These are phyloP conservation scores for Nitzschia sp. DNA, from an alignment of 108 stramenopile species.

Conservation along the genomic window DNA sequence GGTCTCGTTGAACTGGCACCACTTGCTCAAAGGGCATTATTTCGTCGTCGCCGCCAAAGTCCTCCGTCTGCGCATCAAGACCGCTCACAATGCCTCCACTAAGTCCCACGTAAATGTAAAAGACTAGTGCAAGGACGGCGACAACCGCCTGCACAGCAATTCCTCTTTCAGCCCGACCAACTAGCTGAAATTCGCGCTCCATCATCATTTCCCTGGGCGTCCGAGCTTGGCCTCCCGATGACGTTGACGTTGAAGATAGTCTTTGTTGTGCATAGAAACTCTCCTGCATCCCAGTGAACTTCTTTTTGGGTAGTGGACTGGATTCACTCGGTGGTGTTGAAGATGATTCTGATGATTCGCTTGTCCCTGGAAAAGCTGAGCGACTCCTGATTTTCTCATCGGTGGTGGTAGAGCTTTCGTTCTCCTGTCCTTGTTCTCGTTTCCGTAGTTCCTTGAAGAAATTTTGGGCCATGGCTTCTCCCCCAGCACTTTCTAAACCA, in stretches of 20 bases:
- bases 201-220: conserved; percentile 18
- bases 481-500: background rate
- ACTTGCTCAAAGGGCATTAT: conserved; percentile 28
- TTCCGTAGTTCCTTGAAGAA: conserved; percentile 9
- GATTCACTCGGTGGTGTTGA: background rate
- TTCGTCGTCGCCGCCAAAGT: conserved; percentile 24
- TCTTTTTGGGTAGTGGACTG: background rate
- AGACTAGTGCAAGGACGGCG: conserved; percentile 19
- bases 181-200: conserved; percentile 26
- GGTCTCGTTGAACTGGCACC: conserved; percentile 19
- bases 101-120: conserved; percentile 33
- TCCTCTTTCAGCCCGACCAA: conserved; percentile 10
- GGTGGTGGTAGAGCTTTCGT: background rate
- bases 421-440: background rate
- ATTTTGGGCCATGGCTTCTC: conserved; percentile 1
- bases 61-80: background rate
- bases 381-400: background rate
- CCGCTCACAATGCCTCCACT: conserved; percentile 31
- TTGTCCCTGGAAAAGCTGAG: background rate
- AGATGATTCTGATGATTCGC: background rate
- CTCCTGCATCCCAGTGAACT: conserved; percentile 1
- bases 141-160: conserved; percentile 25
- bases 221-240: background rate
- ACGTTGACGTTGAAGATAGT: background rate
- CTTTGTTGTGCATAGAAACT: background rate